Base-by-base conservation (phyloP, 1,139 yeast species). In the Hyphopichia khmerensis region DNA sequence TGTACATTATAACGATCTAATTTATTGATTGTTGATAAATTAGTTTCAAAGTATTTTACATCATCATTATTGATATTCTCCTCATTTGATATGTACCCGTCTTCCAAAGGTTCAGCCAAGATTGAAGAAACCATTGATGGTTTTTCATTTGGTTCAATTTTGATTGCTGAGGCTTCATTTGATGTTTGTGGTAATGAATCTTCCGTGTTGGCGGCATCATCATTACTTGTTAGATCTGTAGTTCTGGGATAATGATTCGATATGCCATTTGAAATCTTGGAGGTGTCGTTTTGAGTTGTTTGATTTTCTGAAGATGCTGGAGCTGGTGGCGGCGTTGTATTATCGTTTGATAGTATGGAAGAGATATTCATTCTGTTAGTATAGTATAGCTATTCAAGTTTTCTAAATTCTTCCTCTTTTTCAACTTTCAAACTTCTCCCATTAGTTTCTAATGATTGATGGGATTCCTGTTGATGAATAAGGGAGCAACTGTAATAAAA, bases 271-370 rank as follows among this genome's bases (percentile, higher is more conserved):
- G 33, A 16, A 6, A 30, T 17, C 3, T 14, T 7, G 17, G 33
- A 27, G 13, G 23, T 35, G 24, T 38, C 38, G 13, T 26, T 36
- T 23, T 23, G 31, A 15, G 38, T 11, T 30, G 33, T 34, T 6
- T 21, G 36, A 19, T 31, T 38, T 21, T 21, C 24, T 4, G 40
- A 39, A 11, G 39, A 32, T 14, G 4, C 33, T 11, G 43, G 38
- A 16, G 17, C 39, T 31, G 46, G 51, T 11, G 56, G 43, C 9
- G 50, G 45, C 23, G 53, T 46, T 24, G 43, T 48, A 40, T 48
- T 49, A 46, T 62, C 69, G 43, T 52, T 59, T 33, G 73, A 65
- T 55, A 69, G 60, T 70, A 69, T 69, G 29, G 74, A 69, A 15
- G 72, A 67, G 44, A 69, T 68, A 54, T 69, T 69, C 75, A 69